Evolutionary conservation across 129 eudicot species (phyloP).

Genomic region (Apium graveolens): DNA sequence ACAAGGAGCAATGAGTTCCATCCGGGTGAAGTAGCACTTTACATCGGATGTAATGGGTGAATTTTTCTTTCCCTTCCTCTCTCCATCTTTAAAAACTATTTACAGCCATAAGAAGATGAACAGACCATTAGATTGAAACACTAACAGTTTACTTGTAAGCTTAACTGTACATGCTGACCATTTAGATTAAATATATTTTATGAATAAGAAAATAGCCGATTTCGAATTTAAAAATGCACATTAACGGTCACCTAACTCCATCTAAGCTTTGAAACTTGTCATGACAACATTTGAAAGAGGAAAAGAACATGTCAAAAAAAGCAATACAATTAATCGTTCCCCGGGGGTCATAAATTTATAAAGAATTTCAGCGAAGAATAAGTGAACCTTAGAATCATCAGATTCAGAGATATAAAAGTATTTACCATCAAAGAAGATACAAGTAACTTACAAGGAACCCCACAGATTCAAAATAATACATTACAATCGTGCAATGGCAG

Average conservation of each 20-base stretch:
- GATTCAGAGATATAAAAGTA: too few species aligned
- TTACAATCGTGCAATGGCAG: background rate
- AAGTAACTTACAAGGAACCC: too few species aligned
- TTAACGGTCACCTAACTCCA: background rate
- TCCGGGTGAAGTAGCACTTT: slow-evolving; percentile 53
- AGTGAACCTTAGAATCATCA: too few species aligned
- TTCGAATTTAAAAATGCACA: background rate
- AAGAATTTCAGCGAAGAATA: background rate
- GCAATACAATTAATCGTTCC: background rate
- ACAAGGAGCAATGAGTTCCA: slow-evolving; percentile 33
- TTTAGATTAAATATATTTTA: background rate
- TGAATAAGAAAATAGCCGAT: background rate
- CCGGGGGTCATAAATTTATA: background rate
- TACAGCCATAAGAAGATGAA: slow-evolving; percentile 11
- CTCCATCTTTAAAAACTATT: slow-evolving; percentile 68
- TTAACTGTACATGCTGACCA: background rate
- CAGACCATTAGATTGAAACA: background rate
- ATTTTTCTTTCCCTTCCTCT: slow-evolving; percentile 31
- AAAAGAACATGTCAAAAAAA: background rate
- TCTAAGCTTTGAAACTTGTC: background rate
- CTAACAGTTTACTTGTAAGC: background rate
- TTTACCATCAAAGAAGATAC: background rate
- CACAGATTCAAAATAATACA: background rate
- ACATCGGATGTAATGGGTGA: slow-evolving; percentile 21
- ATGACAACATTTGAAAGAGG: background rate